These are phyloP conservation scores for Mycena belliarum DNA, from an alignment of 768 basidiomycete genomes.

Conservation along the genomic window DNA sequence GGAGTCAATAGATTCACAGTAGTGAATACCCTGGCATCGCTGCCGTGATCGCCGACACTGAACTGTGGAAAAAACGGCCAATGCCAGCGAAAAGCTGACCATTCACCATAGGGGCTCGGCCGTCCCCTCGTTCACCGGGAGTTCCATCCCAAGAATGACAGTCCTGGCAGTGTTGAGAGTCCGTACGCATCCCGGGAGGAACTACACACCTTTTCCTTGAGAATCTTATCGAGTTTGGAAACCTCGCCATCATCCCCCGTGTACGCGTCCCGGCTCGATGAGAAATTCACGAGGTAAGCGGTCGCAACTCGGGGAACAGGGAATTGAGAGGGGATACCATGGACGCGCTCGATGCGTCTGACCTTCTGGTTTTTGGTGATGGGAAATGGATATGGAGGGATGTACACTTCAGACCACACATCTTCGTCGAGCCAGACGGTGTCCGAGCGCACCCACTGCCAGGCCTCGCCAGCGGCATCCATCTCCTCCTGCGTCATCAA, in stretches of 20 bases:
- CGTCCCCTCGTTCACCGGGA: not conserved
- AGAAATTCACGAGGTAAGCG: not conserved
- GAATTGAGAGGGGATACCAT: conserved; percentile 1
- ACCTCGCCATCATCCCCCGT: not conserved
- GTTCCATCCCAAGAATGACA: not conserved
- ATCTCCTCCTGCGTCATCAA: not conserved
- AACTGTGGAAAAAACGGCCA: not conserved
- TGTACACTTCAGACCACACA: not conserved
- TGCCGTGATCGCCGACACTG: not conserved
- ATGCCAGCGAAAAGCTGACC: not conserved
- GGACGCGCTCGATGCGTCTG: not conserved
- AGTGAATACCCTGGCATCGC: not conserved
- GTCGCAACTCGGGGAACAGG: not conserved
- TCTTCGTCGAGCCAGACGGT: not conserved
- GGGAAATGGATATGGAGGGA: not conserved
- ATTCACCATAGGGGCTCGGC: not conserved
- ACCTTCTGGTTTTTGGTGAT: not conserved
- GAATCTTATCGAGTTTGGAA: not conserved
- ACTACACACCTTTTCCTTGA: not conserved
- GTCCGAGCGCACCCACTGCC: not conserved
- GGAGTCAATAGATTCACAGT: not conserved
- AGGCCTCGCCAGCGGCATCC: not conserved
- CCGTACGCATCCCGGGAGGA: not conserved
- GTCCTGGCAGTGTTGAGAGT: not conserved
- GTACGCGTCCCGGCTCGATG: not conserved